Evolutionary conservation across 345 rosid genomes (phyloP), one percentile per base, ranked within the genome.

Genomic region (Gossypioides kirkii): DNA sequence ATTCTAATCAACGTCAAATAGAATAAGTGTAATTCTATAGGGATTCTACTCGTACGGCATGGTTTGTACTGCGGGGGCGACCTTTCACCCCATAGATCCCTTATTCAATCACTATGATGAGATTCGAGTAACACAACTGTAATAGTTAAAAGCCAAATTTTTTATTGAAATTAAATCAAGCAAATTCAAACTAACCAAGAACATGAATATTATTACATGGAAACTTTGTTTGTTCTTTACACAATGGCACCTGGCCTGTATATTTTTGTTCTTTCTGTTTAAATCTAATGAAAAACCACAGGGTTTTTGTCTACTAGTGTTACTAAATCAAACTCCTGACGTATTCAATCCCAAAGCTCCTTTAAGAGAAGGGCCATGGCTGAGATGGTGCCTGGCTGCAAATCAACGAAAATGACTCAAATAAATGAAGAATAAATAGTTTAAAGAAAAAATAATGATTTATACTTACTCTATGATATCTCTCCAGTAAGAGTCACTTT

Each of bases 311-410:
- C n/a, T n/a, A n/a, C n/a, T n/a, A 47, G 38, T 17, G 25, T 50
- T 68, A 68, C 26, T 52, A 10, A 71, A 18, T 45, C 49, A 32
- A 36, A 16, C 42, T 71, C 65, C 43, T 58, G 32, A 3, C 41
- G 46, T 10, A 16, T 64, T 61, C 50, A 65, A 74, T 70, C 71
- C 17, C 63, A 59, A 74, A 53, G 56, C 18, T 72, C n/a, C 22
- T 52, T 52, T 69, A 77, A 2, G 80, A 73, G 61, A 77, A 76
- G 65, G 80, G 65, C 90, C 93, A 89, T 71, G 87, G 76, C 63
- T 82, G 86, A 18, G 83, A 81, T 78, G 80, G 73, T 61, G 87
- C 84, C 81, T 85, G 85, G 67, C 93, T 86, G 84, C 82, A 77
- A 65, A 72, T n/a, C 14, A 69, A 11, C 22, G 20, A 8, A 69